Conservation (phyloP, 164 flowering plant species). For the Chimonanthus praecox region DNA sequence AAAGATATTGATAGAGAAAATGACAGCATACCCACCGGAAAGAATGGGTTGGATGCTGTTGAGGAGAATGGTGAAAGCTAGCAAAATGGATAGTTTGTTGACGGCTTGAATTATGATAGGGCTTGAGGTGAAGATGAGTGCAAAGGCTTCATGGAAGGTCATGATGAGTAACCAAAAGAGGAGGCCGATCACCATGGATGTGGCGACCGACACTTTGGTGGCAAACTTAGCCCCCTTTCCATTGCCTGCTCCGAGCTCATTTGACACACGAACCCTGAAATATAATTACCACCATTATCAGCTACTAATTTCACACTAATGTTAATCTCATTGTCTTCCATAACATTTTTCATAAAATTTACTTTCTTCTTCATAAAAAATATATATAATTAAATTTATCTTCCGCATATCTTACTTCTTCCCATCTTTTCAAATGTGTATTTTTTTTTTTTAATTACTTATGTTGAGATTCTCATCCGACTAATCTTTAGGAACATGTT, state of each 20-base stretch:
- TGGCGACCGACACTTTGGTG: slow-evolving; percentile 32
- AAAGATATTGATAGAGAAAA: background rate
- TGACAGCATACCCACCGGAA: slow-evolving; percentile 36
- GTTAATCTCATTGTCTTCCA: too few relatives aligned
- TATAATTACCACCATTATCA: background rate
- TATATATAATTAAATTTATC: too few relatives aligned
- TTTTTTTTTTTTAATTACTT: too few relatives aligned
- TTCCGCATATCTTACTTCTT: too few relatives aligned
- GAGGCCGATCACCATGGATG: slow-evolving; percentile 45
- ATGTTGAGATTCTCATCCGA: too few relatives aligned
- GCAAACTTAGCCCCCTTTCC: slow-evolving; percentile 62
- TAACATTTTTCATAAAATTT: too few relatives aligned
- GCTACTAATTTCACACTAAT: background rate
- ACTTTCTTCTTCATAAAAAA: too few relatives aligned
- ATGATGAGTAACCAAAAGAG: slow-evolving; percentile 47
- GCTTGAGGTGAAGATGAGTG: slow-evolving; percentile 45
- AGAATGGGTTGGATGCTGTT: slow-evolving; percentile 69
- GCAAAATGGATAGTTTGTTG: slow-evolving; percentile 31
- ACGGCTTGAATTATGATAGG: slow-evolving; percentile 34
- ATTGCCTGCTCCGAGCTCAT: slow-evolving; percentile 73
- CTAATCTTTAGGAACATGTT: too few relatives aligned
- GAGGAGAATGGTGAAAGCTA: slow-evolving; percentile 57
- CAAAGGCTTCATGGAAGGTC: slow-evolving; percentile 34
- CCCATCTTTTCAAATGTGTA: too few relatives aligned
- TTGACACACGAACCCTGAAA: slow-evolving; percentile 61